Conservation (phyloP, 495 filamentous ascomycete genomes). For the Xylaria venustula region DNA sequence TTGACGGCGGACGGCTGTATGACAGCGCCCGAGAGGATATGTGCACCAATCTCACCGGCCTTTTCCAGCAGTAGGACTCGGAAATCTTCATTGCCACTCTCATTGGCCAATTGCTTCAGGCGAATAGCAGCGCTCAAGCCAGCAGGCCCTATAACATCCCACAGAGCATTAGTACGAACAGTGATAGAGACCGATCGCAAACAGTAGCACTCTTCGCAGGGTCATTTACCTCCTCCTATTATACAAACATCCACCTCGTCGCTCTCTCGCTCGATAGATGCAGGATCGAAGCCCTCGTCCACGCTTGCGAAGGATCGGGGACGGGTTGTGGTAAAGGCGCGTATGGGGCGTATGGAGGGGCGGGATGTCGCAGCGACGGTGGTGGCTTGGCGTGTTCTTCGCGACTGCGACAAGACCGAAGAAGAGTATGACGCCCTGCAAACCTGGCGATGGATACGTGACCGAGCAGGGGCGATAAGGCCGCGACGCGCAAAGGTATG, state of each 20-base stretch:
- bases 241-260: constrained; percentile 97
- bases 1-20: constrained; percentile 86
- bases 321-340: constrained; percentile 26
- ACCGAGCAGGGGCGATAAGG: constrained; percentile 14
- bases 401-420: background rate
- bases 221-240: constrained; percentile 71
- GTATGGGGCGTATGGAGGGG: constrained; percentile 13
- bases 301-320: constrained; percentile 17
- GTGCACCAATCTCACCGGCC: constrained; percentile 89
- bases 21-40: constrained; percentile 95
- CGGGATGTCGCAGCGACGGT: constrained; percentile 4
- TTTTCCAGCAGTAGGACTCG: constrained; percentile 92
- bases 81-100: constrained; percentile 94
- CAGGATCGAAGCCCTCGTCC: constrained; percentile 70
- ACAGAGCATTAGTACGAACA: background rate
- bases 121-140: constrained; percentile 91
- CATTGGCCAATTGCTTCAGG: constrained; percentile 92
- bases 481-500: constrained; percentile 20
- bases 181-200: background rate
- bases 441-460: constrained; percentile 3
- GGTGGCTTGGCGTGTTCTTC: constrained; percentile 15
- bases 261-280: constrained; percentile 74
- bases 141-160: constrained; percentile 62
- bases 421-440: constrained; percentile 20
- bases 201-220: background rate